These are phyloP conservation scores for Aspergillus flavus DNA, from an alignment of 2,329 filamentous ascomycete genomes.

Conservation along the genomic window DNA sequence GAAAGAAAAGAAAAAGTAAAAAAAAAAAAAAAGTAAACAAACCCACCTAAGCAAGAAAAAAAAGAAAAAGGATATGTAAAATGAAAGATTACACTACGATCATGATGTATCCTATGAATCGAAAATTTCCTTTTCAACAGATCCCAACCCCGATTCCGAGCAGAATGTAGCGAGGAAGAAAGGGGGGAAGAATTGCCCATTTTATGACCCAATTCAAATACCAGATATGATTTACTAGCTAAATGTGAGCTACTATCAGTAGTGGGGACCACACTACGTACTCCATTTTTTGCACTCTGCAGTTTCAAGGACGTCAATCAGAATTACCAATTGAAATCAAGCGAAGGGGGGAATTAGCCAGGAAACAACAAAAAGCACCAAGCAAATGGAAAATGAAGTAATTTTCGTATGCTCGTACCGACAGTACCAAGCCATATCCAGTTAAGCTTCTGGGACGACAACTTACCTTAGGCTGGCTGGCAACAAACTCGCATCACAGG, in stretches of 20 bases:
- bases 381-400: slow-evolving; percentile 7
- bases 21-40: not conserved
- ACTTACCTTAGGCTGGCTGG: not conserved
- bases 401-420: slow-evolving; percentile 15
- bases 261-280: not conserved
- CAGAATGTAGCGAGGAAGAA: not conserved
- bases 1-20: not conserved
- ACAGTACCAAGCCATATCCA: slow-evolving; percentile 9
- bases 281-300: not conserved
- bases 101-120: not conserved
- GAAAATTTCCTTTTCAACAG: not conserved
- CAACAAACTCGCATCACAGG: slow-evolving; percentile 12
- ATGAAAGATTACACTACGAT: not conserved
- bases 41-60: not conserved
- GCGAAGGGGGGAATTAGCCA: slow-evolving; percentile 1
- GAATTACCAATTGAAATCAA: slow-evolving; percentile 9
- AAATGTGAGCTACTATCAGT: not conserved
- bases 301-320: not conserved
- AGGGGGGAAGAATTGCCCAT: not conserved
- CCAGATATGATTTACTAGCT: not conserved
- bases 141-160: too few relatives aligned
- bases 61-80: not conserved
- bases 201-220: slow-evolving; percentile 4
- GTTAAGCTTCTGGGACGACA: slow-evolving; percentile 11
- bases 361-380: slow-evolving; percentile 1